A percentile compares a stretch with the other conserved stretches of the same genome.
Conservation (phyloP, 2,329 filamentous ascomycete species). For the Fusarium continuum region DNA sequence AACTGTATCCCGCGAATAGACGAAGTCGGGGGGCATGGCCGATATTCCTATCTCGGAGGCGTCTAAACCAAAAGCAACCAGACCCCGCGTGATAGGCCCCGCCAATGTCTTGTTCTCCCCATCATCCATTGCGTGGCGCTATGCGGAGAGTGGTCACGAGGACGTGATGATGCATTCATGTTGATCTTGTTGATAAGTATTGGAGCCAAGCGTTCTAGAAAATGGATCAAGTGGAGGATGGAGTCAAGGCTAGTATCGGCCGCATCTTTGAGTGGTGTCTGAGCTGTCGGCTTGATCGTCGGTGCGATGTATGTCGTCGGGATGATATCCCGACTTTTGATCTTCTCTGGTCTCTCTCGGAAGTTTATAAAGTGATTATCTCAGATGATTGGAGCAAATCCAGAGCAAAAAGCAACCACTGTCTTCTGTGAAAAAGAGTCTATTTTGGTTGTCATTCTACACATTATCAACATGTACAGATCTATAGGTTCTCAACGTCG, state of each 20-base stretch:
- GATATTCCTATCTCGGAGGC: constrained; percentile 12
- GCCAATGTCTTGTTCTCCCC: neutral
- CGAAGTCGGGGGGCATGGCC: constrained; percentile 1
- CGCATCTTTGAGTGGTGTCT: neutral
- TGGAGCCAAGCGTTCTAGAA: neutral
- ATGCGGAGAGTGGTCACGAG: constrained; percentile 27
- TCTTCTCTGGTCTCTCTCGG: neutral
- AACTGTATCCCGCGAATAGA: neutral
- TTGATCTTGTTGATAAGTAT: constrained; percentile 8
- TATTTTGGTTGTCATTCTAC: no score
- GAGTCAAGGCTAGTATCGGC: constrained; percentile 7
- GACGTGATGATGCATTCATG: constrained; percentile 14
- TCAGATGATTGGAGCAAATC: no score
- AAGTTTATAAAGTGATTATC: neutral
- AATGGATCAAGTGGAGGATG: neutral
- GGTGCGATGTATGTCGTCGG: constrained; percentile 14
- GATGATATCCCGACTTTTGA: constrained; percentile 15
- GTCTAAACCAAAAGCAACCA: neutral
- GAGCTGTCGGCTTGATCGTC: neutral
- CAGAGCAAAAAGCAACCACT: neutral
- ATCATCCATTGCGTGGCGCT: constrained; percentile 6
- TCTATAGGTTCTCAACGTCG: constrained; percentile 7
- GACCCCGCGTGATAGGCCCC: neutral
- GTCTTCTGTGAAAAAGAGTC: neutral
- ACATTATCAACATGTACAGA: constrained; percentile 29